Conservation (phyloP, 129 eudicot species). For the sunflower (Helianthus annuus) region HanXRQr2.0-SUNRISE NC_035438.2:27482209-27482708, state of each 20-base stretch:
- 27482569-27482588: conserved; percentile 3
- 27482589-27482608: neutral
- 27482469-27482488: conserved; percentile 83
- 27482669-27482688: conserved; percentile 94
- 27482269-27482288: too few relatives aligned
- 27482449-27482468: conserved; percentile 92
- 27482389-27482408: too few relatives aligned
- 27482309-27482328: too few relatives aligned
- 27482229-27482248: too few relatives aligned
- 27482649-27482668: conserved; percentile 87
- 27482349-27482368: too few relatives aligned
- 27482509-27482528: conserved; percentile 93
- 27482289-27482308: too few relatives aligned
- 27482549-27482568: conserved; percentile 87
- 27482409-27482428: too few relatives aligned
- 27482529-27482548: conserved; percentile 83
- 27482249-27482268: too few relatives aligned
- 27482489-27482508: conserved; percentile 88
- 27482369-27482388: too few relatives aligned
- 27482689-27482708: conserved; percentile 90
- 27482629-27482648: conserved; percentile 57
- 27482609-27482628: neutral
- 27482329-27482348: too few relatives aligned
- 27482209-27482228: too few relatives aligned
- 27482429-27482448: conserved; percentile 78